These are phyloP conservation scores for Scenedesmus sp. DNA, from an alignment of 163 green algal species.

Conservation along the genomic window DNA sequence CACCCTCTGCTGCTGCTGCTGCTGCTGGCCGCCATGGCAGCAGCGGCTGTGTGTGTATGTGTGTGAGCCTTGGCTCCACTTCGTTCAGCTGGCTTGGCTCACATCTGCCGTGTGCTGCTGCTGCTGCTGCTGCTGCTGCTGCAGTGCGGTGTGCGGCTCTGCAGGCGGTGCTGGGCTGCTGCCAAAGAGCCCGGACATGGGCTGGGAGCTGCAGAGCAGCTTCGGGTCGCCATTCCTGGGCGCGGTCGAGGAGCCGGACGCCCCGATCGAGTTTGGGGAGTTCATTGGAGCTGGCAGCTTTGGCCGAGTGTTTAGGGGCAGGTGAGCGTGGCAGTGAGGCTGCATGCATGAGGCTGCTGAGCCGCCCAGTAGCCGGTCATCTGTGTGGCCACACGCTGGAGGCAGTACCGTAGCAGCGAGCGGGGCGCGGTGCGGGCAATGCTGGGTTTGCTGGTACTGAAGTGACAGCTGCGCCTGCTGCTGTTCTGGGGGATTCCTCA, in stretches of 20 bases:
- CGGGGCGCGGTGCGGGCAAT: too few species aligned
- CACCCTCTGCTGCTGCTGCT: neutral
- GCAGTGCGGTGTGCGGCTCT: neutral
- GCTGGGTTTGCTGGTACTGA: too few species aligned
- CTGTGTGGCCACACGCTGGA: too few species aligned
- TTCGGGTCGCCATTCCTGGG: neutral
- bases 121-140: neutral
- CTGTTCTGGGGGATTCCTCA: too few species aligned
- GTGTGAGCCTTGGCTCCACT: too few species aligned
- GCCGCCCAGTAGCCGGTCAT: too few species aligned
- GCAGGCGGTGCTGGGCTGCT: neutral
- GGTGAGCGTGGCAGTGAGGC: constrained; percentile 51
- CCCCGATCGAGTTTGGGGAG: constrained; percentile 27
- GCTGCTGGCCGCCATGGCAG: neutral
- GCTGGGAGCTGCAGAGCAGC: constrained; percentile 8
- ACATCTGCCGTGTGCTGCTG: neutral
- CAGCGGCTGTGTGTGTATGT: neutral
- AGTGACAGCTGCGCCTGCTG: too few species aligned
- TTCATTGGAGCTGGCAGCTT: constrained; percentile 59
- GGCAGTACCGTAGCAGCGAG: too few species aligned
- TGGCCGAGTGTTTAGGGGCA: constrained; percentile 68
- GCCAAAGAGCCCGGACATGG: neutral
- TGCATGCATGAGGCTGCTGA: neutral
- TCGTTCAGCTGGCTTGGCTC: too few species aligned
- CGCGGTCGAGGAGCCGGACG: neutral